Percentiles rank a stretch among this genome's conserved stretches.
Evolutionary conservation across 2,329 filamentous ascomycete genomes (phyloP).

Genomic region (Hortaea werneckii): DNA sequence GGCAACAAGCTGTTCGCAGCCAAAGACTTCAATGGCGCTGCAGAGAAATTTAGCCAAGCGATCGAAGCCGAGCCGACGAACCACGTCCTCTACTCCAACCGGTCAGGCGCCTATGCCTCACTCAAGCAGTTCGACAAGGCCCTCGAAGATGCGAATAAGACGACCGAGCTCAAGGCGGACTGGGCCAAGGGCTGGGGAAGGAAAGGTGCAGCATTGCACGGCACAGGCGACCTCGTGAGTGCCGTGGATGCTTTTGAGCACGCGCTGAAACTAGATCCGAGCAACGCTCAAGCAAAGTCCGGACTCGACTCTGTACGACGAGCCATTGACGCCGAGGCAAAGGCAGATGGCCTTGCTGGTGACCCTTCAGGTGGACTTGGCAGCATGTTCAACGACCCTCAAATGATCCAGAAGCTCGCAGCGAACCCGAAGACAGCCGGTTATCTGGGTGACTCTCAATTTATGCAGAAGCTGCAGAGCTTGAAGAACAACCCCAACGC

Average conservation of each 20-base stretch:
- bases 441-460: constrained; percentile 69
- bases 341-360: constrained; percentile 46
- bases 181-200: constrained; percentile 96
- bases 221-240: constrained; percentile 71
- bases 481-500: constrained; percentile 72
- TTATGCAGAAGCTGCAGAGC: constrained; percentile 82
- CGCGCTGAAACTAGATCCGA: constrained; percentile 84
- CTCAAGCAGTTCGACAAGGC: constrained; percentile 81
- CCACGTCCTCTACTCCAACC: constrained; percentile 96
- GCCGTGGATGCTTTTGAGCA: constrained; percentile 87
- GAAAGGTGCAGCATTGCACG: constrained; percentile 85
- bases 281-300: constrained; percentile 85
- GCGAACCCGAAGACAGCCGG: constrained; percentile 84
- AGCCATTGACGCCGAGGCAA: constrained; percentile 70
- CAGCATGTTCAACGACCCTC: constrained; percentile 88
- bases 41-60: constrained; percentile 89
- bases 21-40: constrained; percentile 91
- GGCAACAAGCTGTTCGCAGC: constrained; percentile 95
- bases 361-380: constrained; percentile 71
- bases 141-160: constrained; percentile 83
- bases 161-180: constrained; percentile 88
- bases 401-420: constrained; percentile 81
- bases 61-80: constrained; percentile 81
- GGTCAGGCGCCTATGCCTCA: constrained; percentile 78
- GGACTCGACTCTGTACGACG: constrained; percentile 77